phyloP scores from a whole-genome alignment of 2,329 filamentous ascomycete genomes.

The Colletotrichum liaoningense region DNA sequence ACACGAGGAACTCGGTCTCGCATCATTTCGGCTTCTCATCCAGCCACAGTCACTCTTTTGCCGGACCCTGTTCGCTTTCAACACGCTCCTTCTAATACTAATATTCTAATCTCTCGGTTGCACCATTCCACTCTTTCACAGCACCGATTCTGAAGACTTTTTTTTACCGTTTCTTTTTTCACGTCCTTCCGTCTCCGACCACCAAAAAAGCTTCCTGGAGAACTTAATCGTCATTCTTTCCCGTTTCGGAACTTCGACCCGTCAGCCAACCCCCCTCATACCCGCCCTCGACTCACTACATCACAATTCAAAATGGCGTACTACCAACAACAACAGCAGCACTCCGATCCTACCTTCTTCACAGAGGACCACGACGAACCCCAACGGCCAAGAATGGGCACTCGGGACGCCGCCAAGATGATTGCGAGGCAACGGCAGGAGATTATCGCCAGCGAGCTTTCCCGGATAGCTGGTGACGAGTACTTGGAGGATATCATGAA shows the following conservation, averaged over 20 bases:
- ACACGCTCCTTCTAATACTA: constrained; percentile 40
- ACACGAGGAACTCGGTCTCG: constrained; percentile 43
- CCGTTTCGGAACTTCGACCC: constrained; percentile 49
- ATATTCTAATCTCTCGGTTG: constrained; percentile 38
- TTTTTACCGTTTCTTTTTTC: constrained; percentile 9
- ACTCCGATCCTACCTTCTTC: constrained; percentile 63
- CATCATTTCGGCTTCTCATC: constrained; percentile 59
- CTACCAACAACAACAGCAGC: constrained; percentile 45
- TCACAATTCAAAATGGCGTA: constrained; percentile 58
- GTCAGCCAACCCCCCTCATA: constrained; percentile 38
- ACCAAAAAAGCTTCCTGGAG: constrained; percentile 38
- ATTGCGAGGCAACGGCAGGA: constrained; percentile 87
- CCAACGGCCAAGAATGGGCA: constrained; percentile 67
- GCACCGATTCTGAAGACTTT: constrained; percentile 17
- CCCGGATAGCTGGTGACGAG: constrained; percentile 84
- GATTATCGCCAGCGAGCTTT: constrained; percentile 89
- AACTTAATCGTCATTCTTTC: constrained; percentile 52
- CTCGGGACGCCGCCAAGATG: constrained; percentile 81
- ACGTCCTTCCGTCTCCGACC: constrained; percentile 30
- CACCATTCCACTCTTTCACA: constrained; percentile 35
- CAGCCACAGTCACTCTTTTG: constrained; percentile 70
- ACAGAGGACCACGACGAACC: constrained; percentile 65
- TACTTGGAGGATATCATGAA: constrained; percentile 94
- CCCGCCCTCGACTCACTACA: constrained; percentile 45
- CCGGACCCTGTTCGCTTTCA: constrained; percentile 40